Evolutionary conservation across 352 stramenopile genomes (phyloP).

Genomic region (Halophytophthora batemanensis): DNA sequence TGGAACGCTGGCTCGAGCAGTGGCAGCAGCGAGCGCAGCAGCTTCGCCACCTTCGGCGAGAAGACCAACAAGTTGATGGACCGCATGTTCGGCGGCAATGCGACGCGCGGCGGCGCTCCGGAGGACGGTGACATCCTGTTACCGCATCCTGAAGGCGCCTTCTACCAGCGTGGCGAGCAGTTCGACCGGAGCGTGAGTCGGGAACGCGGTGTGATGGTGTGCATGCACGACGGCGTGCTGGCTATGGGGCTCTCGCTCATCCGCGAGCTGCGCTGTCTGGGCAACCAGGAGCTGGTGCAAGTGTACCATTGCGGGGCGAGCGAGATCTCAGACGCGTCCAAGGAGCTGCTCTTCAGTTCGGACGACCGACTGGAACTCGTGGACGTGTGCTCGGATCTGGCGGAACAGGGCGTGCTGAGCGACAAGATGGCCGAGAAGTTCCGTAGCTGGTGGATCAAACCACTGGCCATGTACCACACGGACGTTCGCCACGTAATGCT

Average conservation of each 20-base stretch:
- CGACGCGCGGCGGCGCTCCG: background rate
- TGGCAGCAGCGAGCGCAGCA: background rate
- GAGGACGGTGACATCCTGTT: background rate
- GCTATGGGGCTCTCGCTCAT: slow-evolving; percentile 26
- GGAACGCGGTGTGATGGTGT: slow-evolving; percentile 17
- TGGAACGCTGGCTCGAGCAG: background rate
- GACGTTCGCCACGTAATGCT: slow-evolving; percentile 16
- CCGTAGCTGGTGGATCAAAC: slow-evolving; percentile 28
- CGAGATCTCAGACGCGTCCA: slow-evolving; percentile 10
- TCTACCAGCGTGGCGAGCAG: background rate
- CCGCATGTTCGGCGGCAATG: background rate
- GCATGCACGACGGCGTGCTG: slow-evolving; percentile 11
- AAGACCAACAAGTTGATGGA: background rate
- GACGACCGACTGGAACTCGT: slow-evolving; percentile 18
- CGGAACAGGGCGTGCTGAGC: background rate
- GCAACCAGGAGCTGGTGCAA: slow-evolving; percentile 22
- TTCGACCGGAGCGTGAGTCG: background rate
- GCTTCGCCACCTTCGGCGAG: background rate
- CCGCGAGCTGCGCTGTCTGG: slow-evolving; percentile 18
- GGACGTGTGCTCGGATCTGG: slow-evolving; percentile 19
- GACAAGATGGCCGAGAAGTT: slow-evolving; percentile 3
- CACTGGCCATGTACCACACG: slow-evolving; percentile 19
- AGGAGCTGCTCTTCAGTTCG: background rate
- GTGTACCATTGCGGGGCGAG: slow-evolving; percentile 20
- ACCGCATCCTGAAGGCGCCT: background rate